These are phyloP conservation scores for Cyanidiococcus yangmingshanensis DNA, from an alignment of 23 red algal genomes.

Conservation along the genomic window DNA sequence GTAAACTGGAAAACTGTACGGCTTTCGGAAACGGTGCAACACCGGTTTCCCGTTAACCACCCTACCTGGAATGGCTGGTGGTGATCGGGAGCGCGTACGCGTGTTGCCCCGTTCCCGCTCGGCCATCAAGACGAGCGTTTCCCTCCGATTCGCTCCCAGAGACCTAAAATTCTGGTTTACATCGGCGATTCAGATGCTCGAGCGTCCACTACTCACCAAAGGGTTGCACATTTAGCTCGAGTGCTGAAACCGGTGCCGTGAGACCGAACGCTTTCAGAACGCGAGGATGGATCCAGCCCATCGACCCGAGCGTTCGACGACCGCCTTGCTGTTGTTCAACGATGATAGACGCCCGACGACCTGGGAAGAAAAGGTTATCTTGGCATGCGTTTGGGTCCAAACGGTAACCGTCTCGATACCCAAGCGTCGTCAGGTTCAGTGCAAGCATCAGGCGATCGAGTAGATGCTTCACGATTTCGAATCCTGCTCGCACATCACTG, in stretches of 20 bases:
- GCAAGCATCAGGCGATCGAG: conserved; percentile 62
- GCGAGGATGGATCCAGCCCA: conserved; percentile 93
- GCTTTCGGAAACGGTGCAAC: no score
- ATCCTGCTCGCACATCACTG: conserved; percentile 54
- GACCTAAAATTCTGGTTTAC: no score
- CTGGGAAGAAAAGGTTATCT: conserved; percentile 74
- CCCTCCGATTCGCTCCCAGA: no score
- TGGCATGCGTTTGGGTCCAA: conserved; percentile 35
- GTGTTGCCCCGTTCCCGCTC: no score
- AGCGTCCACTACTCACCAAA: conserved; percentile 27
- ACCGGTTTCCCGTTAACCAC: no score
- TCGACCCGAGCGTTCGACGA: conserved; percentile 27
- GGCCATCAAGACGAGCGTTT: no score
- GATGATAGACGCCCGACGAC: conserved; percentile 61
- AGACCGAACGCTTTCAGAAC: conserved; percentile 83
- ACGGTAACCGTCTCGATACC: not conserved
- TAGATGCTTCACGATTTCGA: conserved; percentile 82
- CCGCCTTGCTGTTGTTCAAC: conserved; percentile 19
- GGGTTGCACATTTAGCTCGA: conserved; percentile 77
- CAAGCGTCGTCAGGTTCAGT: conserved; percentile 24
- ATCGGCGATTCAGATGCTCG: no score
- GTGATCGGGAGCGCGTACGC: no score
- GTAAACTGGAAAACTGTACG: no score
- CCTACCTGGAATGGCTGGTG: no score
- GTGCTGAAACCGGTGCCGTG: conserved; percentile 63